Base-by-base conservation (phyloP, 805 yeast genomes). In the Cyberlindnera mycetangii region DNA sequence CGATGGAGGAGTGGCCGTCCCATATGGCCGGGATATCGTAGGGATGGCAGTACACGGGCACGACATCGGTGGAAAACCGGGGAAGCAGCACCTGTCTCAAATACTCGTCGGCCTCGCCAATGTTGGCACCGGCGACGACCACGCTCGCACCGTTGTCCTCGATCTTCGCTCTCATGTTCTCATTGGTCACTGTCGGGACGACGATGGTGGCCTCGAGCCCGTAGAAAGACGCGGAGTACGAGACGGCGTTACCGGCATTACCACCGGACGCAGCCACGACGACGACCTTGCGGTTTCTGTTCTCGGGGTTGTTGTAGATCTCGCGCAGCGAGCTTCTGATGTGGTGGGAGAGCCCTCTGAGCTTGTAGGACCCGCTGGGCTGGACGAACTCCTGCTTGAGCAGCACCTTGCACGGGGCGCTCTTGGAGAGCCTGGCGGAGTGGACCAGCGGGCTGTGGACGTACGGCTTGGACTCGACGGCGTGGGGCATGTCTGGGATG, bases 291-390 rank as follows among this genome's bases (percentile, higher is more conserved):
- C 64, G 62, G 14, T 54, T 49, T 4, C 62, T 41, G 2, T 27
- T 37, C 21, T 55, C 52, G 1, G 70, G 68, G 5, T 30, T n/a
- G 7, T 30, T 18, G 12, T 27, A 24, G 28, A 59, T 55, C 15
- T 53, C 52, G 3, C 54, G 57, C 1, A 71, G 59, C 7, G 67
- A 61, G 12, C 55, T 52, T n/a, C 60, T 54, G 27, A 78, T 68
- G 34, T 75, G 62, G 47, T 74, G 56, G 6, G 82, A 81, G 22
- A 78, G 66, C 1, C 83, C 83, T 52, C 83, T 64, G 17, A 77
- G 64, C 58, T 78, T 78, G 63, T 78, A 78, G 45, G 79, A 72
- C 1, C 82, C 82, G 11, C 79, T 69, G 6, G 83, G 83, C 52
- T 78, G 83, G 24, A 71, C 67, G 40, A 63, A 67, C 51, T 79